Evolutionary conservation across 2,329 filamentous ascomycete species (phyloP).

Genomic region (Nigrospora oryzae): DNA sequence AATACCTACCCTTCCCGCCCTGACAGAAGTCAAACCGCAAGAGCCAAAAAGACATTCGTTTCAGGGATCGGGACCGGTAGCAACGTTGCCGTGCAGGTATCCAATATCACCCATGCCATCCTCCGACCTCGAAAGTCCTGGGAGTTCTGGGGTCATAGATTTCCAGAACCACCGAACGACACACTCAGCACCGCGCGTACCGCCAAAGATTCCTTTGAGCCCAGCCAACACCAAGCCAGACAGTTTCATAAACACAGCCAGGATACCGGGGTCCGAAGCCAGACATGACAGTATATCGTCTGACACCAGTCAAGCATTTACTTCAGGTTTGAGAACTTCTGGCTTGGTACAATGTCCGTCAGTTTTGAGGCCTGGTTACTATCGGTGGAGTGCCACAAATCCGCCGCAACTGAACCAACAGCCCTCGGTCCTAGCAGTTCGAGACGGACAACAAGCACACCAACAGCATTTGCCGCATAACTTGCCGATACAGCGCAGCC

Average conservation of each 20-base stretch:
- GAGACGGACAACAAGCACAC: no score
- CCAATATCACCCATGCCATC: conserved; percentile 9
- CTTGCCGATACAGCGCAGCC: no score
- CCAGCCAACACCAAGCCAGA: not conserved
- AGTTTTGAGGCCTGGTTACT: no score
- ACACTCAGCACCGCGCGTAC: not conserved
- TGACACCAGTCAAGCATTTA: no score
- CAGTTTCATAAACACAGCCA: not conserved
- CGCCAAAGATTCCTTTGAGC: conserved; percentile 1
- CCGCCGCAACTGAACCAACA: no score
- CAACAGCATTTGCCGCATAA: no score
- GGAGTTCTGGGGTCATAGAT: not conserved
- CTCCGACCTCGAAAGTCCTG: conserved; percentile 5
- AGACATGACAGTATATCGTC: conserved; percentile 13
- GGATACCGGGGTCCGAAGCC: conserved; percentile 9
- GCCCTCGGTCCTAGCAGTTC: no score
- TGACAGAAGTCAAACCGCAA: not conserved
- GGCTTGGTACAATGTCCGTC: no score
- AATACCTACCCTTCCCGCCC: no score
- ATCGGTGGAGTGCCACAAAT: no score
- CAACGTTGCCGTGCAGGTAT: conserved; percentile 3
- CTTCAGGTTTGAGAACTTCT: no score
- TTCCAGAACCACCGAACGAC: not conserved
- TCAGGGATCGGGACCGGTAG: conserved; percentile 1
- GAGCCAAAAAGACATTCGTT: conserved; percentile 11